A percentile compares a stretch with the other conserved stretches of the same genome.
Conservation (phyloP, 208 protist species). For the Trypanosoma grayi region DNA sequence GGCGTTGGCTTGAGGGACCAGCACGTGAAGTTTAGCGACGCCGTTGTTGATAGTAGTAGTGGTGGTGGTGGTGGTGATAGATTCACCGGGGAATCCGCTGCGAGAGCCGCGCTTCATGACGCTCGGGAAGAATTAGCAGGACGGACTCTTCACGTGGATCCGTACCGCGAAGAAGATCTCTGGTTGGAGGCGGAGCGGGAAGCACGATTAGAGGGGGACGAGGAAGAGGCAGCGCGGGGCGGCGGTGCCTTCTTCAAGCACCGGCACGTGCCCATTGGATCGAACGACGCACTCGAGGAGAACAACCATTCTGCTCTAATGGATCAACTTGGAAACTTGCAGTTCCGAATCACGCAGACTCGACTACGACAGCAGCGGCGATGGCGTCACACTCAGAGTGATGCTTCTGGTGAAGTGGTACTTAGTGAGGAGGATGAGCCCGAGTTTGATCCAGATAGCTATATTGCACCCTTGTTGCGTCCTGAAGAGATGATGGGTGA, state of each 20-base stretch:
- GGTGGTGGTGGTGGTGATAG: too few species aligned
- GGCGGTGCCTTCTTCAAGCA: neutral
- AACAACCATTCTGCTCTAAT: constrained; percentile 13
- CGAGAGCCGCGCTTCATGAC: constrained; percentile 1
- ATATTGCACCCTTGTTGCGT: constrained; percentile 13
- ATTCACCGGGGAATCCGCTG: neutral
- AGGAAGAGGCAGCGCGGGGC: neutral
- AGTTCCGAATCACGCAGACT: constrained; percentile 11
- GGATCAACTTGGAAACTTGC: constrained; percentile 16
- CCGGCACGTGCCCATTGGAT: neutral
- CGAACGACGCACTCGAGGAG: neutral
- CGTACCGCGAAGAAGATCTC: constrained; percentile 3
- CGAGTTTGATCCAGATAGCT: constrained; percentile 28
- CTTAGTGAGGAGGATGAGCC: neutral
- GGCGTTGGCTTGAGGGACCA: neutral
- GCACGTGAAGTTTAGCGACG: too few species aligned
- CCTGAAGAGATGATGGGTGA: neutral
- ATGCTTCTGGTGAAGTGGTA: neutral
- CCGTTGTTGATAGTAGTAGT: too few species aligned
- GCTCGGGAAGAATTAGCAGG: constrained; percentile 17
- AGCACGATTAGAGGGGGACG: constrained; percentile 1
- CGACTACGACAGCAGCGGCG: neutral
- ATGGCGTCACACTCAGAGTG: neutral
- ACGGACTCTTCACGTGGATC: constrained; percentile 3
- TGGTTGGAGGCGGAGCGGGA: constrained; percentile 15